Evolutionary conservation across 2,329 filamentous ascomycete genomes (phyloP).

Genomic region (Neurospora crassa): DNA sequence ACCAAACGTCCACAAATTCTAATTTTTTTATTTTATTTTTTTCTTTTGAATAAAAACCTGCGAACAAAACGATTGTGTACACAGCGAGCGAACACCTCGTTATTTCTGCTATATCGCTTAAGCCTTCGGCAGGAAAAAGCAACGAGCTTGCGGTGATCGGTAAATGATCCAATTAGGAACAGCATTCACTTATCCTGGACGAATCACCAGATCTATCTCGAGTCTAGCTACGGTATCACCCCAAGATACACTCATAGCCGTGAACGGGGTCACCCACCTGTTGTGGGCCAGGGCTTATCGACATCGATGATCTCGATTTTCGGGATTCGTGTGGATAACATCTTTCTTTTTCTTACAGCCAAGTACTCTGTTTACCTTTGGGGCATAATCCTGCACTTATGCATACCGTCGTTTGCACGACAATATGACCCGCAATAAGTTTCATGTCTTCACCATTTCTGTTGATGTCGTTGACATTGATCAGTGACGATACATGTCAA

Average conservation of each 20-base stretch:
- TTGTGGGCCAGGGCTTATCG: background rate
- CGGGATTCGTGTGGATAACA: background rate
- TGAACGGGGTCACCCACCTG: background rate
- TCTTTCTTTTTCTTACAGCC: background rate
- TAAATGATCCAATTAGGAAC: background rate
- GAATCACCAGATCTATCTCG: background rate
- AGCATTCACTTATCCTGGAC: background rate
- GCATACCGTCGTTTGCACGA: background rate
- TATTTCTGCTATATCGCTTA: background rate
- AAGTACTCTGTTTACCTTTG: background rate
- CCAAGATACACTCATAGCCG: background rate
- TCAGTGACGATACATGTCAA: background rate
- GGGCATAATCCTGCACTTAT: background rate
- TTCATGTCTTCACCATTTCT: background rate
- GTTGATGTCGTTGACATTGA: background rate
- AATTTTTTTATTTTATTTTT: background rate
- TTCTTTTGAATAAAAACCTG: background rate
- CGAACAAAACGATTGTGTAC: background rate
- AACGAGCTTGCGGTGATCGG: background rate
- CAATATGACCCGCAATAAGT: background rate
- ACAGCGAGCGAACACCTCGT: background rate
- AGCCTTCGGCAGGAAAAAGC: background rate
- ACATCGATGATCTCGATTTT: background rate
- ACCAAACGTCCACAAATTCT: background rate
- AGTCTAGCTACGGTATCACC: background rate